Conservation (phyloP, 108 stramenopile genomes). For the Mayamaea pseudoterrestris region DNA sequence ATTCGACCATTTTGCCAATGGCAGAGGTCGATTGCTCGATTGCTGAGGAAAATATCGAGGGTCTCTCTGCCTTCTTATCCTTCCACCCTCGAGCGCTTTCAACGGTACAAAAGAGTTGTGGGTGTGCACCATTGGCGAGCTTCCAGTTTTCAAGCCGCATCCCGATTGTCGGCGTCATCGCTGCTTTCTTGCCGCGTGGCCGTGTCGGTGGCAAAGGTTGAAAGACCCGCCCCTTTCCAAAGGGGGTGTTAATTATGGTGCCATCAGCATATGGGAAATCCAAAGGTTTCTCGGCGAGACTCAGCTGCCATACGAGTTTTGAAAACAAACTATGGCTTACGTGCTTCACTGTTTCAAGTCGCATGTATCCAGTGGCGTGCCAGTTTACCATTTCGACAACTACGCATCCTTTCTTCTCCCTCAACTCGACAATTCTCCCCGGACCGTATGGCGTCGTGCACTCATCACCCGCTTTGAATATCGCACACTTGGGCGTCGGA, state of each 20-base stretch:
- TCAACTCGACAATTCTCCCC: slow-evolving; percentile 54
- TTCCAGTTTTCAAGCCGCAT: slow-evolving; percentile 57
- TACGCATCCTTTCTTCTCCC: slow-evolving; percentile 41
- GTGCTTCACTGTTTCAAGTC: slow-evolving; percentile 34
- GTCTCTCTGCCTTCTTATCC: slow-evolving; percentile 17
- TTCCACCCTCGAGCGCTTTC: slow-evolving; percentile 63
- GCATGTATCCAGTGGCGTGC: slow-evolving; percentile 56
- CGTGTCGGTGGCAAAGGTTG: slow-evolving; percentile 19
- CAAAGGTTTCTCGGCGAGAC: slow-evolving; percentile 15
- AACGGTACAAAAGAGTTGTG: slow-evolving; percentile 62
- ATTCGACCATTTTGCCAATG: neutral
- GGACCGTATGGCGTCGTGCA: slow-evolving; percentile 75
- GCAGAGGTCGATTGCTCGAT: slow-evolving; percentile 29
- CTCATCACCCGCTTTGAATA: slow-evolving; percentile 43
- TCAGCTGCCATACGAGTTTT: slow-evolving; percentile 30
- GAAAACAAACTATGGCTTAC: slow-evolving; percentile 45
- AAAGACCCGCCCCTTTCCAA: slow-evolving; percentile 50
- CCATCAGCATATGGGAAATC: slow-evolving; percentile 51
- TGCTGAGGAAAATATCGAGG: slow-evolving; percentile 29
- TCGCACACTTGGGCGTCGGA: slow-evolving; percentile 10
- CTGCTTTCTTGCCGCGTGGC: slow-evolving; percentile 1
- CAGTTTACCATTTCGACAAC: slow-evolving; percentile 67
- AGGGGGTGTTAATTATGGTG: slow-evolving; percentile 50
- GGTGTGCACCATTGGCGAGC: slow-evolving; percentile 57
- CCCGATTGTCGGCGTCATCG: slow-evolving; percentile 29